Evolutionary conservation across 352 stramenopile genomes (phyloP).

Genomic region (Pythium grandisporangium): DNA sequence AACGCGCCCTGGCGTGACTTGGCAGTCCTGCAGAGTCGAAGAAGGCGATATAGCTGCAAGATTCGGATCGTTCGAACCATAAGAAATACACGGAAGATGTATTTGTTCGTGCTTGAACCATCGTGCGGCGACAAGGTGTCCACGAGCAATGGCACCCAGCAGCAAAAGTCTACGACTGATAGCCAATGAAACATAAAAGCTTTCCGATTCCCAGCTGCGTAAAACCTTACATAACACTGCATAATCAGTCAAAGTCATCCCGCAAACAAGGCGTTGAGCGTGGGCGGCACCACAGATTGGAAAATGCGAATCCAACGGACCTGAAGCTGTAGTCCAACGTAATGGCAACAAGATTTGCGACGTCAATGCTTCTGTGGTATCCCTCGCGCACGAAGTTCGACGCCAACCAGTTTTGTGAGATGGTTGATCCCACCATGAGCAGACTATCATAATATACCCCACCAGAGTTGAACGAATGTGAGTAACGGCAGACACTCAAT

Average conservation of each 20-base stretch:
- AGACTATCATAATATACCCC: constrained; percentile 16
- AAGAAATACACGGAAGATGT: constrained; percentile 48
- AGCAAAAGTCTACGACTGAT: constrained; percentile 45
- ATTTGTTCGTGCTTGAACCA: constrained; percentile 19
- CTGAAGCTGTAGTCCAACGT: constrained; percentile 28
- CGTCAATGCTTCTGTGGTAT: constrained; percentile 31
- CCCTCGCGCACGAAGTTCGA: constrained; percentile 20
- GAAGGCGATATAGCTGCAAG: constrained; percentile 53
- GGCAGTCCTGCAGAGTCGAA: constrained; percentile 42
- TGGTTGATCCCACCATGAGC: constrained; percentile 46
- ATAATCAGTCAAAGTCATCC: neutral
- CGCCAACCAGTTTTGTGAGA: constrained; percentile 50
- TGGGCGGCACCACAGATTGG: neutral
- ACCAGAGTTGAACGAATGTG: neutral
- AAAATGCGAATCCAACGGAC: constrained; percentile 9
- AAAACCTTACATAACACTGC: constrained; percentile 23
- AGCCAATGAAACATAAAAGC: constrained; percentile 50
- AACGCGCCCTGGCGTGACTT: constrained; percentile 42
- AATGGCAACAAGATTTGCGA: constrained; percentile 39
- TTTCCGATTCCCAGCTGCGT: constrained; percentile 49
- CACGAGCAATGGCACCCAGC: constrained; percentile 31
- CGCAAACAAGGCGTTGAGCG: neutral
- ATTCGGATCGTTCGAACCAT: constrained; percentile 51
- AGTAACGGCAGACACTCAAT: neutral
- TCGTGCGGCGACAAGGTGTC: constrained; percentile 23